Percentiles rank a stretch among this genome's conserved stretches.
Conservation (phyloP, 1,284 basidiomycete genomes). For the Tylopilus sp. region DNA sequence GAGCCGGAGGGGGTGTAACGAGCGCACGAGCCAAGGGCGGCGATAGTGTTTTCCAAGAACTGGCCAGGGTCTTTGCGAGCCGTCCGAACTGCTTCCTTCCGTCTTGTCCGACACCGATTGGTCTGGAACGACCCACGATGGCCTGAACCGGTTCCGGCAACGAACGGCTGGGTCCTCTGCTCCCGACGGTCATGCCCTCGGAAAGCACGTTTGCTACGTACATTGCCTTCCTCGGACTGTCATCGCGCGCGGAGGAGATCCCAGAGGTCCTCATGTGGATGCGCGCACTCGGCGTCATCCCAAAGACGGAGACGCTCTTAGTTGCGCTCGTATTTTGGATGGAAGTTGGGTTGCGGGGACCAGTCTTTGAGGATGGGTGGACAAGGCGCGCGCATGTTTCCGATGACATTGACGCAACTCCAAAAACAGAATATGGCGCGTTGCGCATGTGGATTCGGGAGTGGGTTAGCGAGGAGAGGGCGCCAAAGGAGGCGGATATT, state of each 20-base stretch:
- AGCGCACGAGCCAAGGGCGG: conserved; percentile 31
- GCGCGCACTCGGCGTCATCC: conserved; percentile 67
- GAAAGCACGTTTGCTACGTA: conserved; percentile 68
- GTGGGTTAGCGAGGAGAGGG: conserved; percentile 71
- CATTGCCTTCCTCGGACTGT: conserved; percentile 70
- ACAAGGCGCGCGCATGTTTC: conserved; percentile 46
- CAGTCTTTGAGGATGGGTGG: conserved; percentile 61
- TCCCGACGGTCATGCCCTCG: conserved; percentile 60
- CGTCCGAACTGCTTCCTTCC: conserved; percentile 28
- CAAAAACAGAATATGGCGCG: conserved; percentile 36
- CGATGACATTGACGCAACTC: conserved; percentile 29
- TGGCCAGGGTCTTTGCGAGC: conserved; percentile 24
- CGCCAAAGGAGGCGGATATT: conserved; percentile 60
- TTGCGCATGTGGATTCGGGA: conserved; percentile 71
- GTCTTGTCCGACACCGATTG: background rate
- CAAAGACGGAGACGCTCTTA: conserved; percentile 66
- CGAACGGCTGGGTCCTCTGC: conserved; percentile 26
- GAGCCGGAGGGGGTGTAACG: conserved; percentile 42
- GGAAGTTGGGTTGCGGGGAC: conserved; percentile 73
- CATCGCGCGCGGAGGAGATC: conserved; percentile 65
- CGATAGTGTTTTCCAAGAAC: conserved; percentile 38
- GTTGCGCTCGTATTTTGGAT: conserved; percentile 76
- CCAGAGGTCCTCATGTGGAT: conserved; percentile 85
- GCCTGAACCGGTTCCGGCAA: background rate
- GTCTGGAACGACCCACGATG: conserved; percentile 19